Conservation (phyloP, 805 yeast species). For the Spathaspora arborariae region DNA sequence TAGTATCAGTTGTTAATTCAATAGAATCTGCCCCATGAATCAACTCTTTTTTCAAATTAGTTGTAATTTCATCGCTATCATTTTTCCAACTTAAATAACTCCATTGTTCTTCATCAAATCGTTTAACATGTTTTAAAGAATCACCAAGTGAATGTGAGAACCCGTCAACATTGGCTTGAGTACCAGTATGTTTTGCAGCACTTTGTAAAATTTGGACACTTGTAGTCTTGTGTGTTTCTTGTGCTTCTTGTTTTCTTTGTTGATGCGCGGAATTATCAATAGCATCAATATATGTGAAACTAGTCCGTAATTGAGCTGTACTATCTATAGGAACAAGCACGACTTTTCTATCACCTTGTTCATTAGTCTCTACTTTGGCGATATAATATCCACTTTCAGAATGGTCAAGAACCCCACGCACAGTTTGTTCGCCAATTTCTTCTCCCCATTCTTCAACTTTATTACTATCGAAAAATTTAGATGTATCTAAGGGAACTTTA, state of each 20-base stretch:
- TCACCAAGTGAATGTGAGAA: conserved; percentile 31
- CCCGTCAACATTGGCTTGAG: conserved; percentile 22
- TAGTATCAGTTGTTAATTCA: conserved; percentile 18
- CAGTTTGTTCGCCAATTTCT: conserved; percentile 53
- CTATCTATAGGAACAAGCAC: conserved; percentile 63
- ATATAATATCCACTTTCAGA: conserved; percentile 46
- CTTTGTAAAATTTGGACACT: conserved; percentile 41
- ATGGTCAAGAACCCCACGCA: conserved; percentile 65
- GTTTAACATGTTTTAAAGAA: conserved; percentile 35
- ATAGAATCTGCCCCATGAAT: conserved; percentile 13
- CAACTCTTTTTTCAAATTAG: conserved; percentile 13
- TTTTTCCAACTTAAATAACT: conserved; percentile 25
- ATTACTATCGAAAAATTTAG: conserved; percentile 60
- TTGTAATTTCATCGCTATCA: conserved; percentile 15
- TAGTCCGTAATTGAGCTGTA: conserved; percentile 77
- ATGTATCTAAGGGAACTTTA: conserved; percentile 69
- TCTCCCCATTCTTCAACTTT: conserved; percentile 65
- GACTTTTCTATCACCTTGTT: conserved; percentile 29
- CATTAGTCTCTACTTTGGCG: conserved; percentile 21
- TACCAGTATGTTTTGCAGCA: conserved; percentile 27
- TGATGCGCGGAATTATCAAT: conserved; percentile 40
- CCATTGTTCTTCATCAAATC: conserved; percentile 42
- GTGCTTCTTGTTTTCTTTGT: conserved; percentile 34
- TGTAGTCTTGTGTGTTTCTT: conserved; percentile 27
- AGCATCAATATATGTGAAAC: conserved; percentile 74